These are phyloP conservation scores for Pyrenochaeta sp. DNA, from an alignment of 2,329 filamentous ascomycete species.

Conservation along the genomic window DNA sequence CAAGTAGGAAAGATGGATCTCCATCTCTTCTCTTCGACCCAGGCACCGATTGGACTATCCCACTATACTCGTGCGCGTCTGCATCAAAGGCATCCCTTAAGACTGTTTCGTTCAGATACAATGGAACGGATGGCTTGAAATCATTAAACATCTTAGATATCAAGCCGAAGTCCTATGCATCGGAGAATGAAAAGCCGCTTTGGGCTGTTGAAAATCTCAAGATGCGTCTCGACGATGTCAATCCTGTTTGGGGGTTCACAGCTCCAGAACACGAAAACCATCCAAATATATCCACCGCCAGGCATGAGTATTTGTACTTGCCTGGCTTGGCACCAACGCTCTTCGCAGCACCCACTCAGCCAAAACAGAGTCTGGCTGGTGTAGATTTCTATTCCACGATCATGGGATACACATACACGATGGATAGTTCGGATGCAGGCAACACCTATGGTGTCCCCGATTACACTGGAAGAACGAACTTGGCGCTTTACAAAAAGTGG, in stretches of 20 bases:
- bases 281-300: conserved; percentile 46
- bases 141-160: conserved; percentile 47
- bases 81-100: conserved; percentile 55
- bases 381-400: conserved; percentile 41
- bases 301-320: conserved; percentile 40
- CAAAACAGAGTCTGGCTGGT: conserved; percentile 44
- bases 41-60: conserved; percentile 52
- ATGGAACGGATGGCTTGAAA: conserved; percentile 43
- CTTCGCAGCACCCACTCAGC: conserved; percentile 3
- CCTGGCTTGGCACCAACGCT: conserved; percentile 27
- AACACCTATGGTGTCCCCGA: conserved; percentile 25
- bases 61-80: conserved; percentile 55
- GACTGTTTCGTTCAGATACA: conserved; percentile 52
- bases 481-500: conserved; percentile 53
- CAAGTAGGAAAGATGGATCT: conserved; percentile 36
- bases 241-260: conserved; percentile 54
- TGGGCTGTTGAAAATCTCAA: conserved; percentile 50
- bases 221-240: conserved; percentile 18
- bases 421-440: conserved; percentile 4
- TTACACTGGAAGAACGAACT: conserved; percentile 46
- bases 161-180: conserved; percentile 47
- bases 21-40: conserved; percentile 49
- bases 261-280: conserved; percentile 37
- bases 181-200: conserved; percentile 40
- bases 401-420: conserved; percentile 28